Evolutionary conservation across 1,284 basidiomycete genomes (phyloP).

Genomic region (Sanguinoderma infundibulare): DNA sequence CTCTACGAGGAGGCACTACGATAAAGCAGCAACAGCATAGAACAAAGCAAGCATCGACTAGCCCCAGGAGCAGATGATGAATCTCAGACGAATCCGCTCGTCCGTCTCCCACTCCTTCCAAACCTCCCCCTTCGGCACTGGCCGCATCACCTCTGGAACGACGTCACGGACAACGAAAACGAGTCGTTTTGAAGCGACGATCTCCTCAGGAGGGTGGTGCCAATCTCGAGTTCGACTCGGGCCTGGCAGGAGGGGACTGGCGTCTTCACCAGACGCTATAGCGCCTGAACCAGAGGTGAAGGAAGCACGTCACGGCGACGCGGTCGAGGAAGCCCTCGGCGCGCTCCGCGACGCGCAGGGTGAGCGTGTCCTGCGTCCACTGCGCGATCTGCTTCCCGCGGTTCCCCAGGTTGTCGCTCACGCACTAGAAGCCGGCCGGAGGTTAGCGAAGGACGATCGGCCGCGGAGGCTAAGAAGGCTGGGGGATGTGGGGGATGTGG

Average conservation of each 20-base stretch:
- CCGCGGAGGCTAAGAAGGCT: no score
- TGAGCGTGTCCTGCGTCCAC: constrained; percentile 48
- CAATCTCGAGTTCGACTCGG: no score
- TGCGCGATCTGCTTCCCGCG: constrained; percentile 51
- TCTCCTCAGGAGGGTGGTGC: not conserved
- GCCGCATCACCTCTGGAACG: not conserved
- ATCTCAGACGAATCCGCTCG: not conserved
- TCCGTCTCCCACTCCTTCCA: not conserved
- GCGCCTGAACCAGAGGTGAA: constrained; percentile 57
- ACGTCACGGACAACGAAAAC: not conserved
- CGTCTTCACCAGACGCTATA: constrained; percentile 29
- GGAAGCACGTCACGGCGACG: constrained; percentile 57
- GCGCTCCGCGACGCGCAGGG: constrained; percentile 45
- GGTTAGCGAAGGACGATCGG: constrained; percentile 3
- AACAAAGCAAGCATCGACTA: constrained; percentile 12
- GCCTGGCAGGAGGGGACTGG: not conserved
- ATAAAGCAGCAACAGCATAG: constrained; percentile 15
- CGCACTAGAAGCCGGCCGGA: constrained; percentile 44
- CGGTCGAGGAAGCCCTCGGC: constrained; percentile 52
- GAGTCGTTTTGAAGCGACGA: not conserved
- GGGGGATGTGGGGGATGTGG: not conserved
- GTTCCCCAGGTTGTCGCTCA: constrained; percentile 41
- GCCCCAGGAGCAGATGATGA: not conserved
- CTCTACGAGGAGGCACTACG: constrained; percentile 16
- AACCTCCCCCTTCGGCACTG: not conserved